Evolutionary conservation across 139 green algal species (phyloP), one percentile per base, ranked within the genome.

Genomic region (Coelastrella sp.): DNA sequence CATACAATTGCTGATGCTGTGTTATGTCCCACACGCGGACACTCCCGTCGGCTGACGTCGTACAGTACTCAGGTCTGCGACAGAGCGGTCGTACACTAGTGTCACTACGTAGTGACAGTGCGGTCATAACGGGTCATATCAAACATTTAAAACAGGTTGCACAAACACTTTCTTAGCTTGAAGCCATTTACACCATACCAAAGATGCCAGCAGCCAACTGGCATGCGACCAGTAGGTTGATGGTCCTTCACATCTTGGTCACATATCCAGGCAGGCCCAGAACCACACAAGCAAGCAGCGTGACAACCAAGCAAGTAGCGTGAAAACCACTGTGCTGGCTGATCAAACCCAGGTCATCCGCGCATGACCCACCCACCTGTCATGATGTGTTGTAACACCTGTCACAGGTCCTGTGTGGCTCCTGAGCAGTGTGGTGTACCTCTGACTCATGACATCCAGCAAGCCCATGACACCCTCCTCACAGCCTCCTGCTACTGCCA

Each of bases 21-120:
- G 79, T 80, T 14, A 92, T 25, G 82, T 96, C 91, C 96, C 95
- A 97, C n/a, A 96, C 92, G 27, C 96, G 92, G 22, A 97, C 93
- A 6, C 94, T 96, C 80, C 94, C 94, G 79, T 98, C 96, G 6
- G 84, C 86, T 10, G 94, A 96, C 0, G 91, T 93, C 3, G 95
- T 96, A 61, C 75, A 91, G 74, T 94, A 96, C 84, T 95, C 87
- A 7, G 90, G 78, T 84, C 92, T 95, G 90, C 56, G 56, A 19
- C 65, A 89, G 49, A 7, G 49, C 35, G 17, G 78, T n/a, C 20
- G 75, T n/a, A n/a, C n/a, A n/a, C n/a, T n/a, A n/a, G n/a, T n/a
- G n/a, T n/a, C n/a, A n/a, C n/a, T n/a, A n/a, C n/a, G n/a, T 4
- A 82, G 75, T 22, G 25, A 22, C 24, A 82, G 75, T 22, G 25